A percentile compares a stretch with the other conserved stretches of the same genome.
phyloP scores from a whole-genome alignment of 1,139 yeast species.

The Kodamaea sp. region DNA sequence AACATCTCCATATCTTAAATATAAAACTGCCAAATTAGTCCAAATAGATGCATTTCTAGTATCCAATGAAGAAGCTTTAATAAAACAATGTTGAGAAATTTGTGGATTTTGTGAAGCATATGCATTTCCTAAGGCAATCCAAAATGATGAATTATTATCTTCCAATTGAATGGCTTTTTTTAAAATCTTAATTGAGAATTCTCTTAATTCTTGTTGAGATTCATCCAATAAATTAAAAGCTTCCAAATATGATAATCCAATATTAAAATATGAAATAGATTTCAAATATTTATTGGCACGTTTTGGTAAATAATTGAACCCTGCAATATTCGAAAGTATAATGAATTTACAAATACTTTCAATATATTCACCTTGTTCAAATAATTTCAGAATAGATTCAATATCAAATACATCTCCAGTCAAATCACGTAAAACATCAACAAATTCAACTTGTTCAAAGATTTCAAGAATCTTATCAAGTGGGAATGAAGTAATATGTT shows the following conservation, averaged over 20 bases:
- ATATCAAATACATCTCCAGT: conserved; percentile 8
- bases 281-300: conserved; percentile 46
- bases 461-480: conserved; percentile 34
- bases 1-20: conserved; percentile 63
- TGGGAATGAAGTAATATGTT: conserved; percentile 42
- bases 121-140: conserved; percentile 83
- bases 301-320: conserved; percentile 26
- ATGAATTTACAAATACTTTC: conserved; percentile 23
- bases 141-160: conserved; percentile 62
- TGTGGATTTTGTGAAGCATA: conserved; percentile 56
- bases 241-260: conserved; percentile 63
- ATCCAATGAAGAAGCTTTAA: conserved; percentile 71
- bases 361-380: conserved; percentile 15
- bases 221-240: conserved; percentile 37
- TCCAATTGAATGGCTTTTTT: conserved; percentile 72
- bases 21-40: conserved; percentile 80
- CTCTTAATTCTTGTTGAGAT: conserved; percentile 24
- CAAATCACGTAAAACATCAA: conserved; percentile 6
- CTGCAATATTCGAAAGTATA: conserved; percentile 27
- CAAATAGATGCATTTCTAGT: conserved; percentile 68
- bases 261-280: conserved; percentile 62
- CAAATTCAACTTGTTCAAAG: conserved; percentile 20
- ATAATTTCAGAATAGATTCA: conserved; percentile 10
- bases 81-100: conserved; percentile 88
- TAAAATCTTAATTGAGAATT: conserved; percentile 51